Evolutionary conservation across 208 protist species (phyloP), one percentile per base, ranked within the genome.

Genomic region (Leptomonas pyrrhocoris): DNA sequence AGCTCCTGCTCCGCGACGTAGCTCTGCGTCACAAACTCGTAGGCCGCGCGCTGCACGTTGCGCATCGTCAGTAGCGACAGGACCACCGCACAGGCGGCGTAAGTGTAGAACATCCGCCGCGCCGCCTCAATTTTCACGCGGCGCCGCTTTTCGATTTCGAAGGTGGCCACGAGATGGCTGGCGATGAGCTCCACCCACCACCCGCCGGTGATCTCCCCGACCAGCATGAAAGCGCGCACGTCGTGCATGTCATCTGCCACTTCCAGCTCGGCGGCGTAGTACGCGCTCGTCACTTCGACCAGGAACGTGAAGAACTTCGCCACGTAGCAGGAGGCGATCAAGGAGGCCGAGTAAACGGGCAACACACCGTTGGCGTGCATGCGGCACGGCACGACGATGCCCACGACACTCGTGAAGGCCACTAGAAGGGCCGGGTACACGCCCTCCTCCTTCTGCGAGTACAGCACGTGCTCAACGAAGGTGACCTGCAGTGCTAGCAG

Each of bases 391-490:
- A 92, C 73, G 8, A 71, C 31, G 16, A 94, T 81, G 50, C 89
- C 90, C 21, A 87, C 77, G 1, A 42, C 83, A 49, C 80, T 89
- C 43, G 89, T 96, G 49, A 93, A 48, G 28, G 73, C 70, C 19
- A 94, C 89, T 18, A 92, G 73, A n/a, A 84, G 68, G 18, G 79
- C 85, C 4, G 89, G 86, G 79, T 96, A 96, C 21, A 81, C 80
- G 27, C 77, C 83, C 21, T 89, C 84, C 69, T 93, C 88, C 43
- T 86, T 84, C 71, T 96, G 92, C 16, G 89, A 93, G 73, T 92
- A 92, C 28, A 96, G 78, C 27, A 96, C 85, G 49, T 94, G 85
- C 77, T 96, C 89, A 2, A 96, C 84, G 69, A 84, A 92, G 30
- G 79, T 81, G 30, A 94, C 50, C 77, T 93, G 80, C 42, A 88